phyloP scores from a whole-genome alignment of 1,284 basidiomycete genomes.

The Gomphus sp. region DNA sequence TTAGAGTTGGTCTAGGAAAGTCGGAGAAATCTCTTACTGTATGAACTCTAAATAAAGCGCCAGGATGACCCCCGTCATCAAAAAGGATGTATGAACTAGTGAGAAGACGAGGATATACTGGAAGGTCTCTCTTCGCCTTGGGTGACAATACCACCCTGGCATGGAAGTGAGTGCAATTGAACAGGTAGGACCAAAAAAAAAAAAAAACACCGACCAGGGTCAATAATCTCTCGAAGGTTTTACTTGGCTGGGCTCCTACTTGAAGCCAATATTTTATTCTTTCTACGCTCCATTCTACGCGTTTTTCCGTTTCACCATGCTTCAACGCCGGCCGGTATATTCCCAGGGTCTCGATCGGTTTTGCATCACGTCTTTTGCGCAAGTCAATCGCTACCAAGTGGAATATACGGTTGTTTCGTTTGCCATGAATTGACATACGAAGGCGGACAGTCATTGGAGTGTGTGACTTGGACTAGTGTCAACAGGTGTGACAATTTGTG shows the following conservation, averaged over 20 bases:
- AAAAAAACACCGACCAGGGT: conserved; percentile 55
- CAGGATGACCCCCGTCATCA: neutral
- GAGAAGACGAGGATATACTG: neutral
- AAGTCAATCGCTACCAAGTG: conserved; percentile 84
- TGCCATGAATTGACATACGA: conserved; percentile 81
- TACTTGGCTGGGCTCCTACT: conserved; percentile 78
- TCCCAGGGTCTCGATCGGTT: conserved; percentile 85
- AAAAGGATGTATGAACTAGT: neutral
- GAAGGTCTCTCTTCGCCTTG: neutral
- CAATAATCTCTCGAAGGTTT: conserved; percentile 69
- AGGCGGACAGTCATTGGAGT: conserved; percentile 74
- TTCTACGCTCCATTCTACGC: conserved; percentile 83
- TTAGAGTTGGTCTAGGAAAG: neutral
- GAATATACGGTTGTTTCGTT: conserved; percentile 71
- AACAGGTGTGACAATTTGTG: neutral
- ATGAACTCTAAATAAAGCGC: neutral
- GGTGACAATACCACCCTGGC: neutral
- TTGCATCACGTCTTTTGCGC: conserved; percentile 72
- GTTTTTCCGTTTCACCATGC: conserved; percentile 42
- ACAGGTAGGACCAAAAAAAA: neutral
- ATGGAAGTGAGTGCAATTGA: neutral
- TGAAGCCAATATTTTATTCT: conserved; percentile 87
- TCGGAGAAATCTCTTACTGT: neutral
- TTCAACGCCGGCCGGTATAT: conserved; percentile 71
- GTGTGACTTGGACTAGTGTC: neutral